phyloP scores from a whole-genome alignment of 352 stramenopile genomes.

The Phytophthora quininea region DNA sequence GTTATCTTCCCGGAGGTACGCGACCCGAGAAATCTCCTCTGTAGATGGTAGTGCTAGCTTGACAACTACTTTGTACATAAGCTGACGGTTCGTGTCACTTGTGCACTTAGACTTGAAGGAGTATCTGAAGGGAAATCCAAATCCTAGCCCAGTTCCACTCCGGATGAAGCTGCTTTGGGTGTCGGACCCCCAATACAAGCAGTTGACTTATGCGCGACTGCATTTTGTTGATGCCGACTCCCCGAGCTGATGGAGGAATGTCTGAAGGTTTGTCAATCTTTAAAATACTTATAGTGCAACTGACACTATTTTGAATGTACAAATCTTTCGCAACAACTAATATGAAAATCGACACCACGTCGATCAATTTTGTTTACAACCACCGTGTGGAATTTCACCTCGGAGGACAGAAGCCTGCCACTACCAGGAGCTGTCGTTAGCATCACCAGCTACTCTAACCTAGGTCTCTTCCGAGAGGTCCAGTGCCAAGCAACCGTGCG shows the following conservation, averaged over 20 bases:
- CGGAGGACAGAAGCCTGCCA: not conserved
- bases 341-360: not conserved
- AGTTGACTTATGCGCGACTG: not conserved
- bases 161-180: conserved; percentile 1
- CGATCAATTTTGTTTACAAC: not conserved
- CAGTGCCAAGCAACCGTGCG: not conserved
- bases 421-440: not conserved
- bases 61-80: no score
- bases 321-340: not conserved
- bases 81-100: not conserved
- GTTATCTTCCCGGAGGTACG: not conserved
- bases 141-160: not conserved
- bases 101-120: not conserved
- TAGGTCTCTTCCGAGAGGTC: not conserved
- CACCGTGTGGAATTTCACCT: not conserved
- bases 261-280: not conserved
- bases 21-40: not conserved
- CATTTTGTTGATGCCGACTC: not conserved
- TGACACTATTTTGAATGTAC: no score
- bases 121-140: not conserved
- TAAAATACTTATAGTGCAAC: no score
- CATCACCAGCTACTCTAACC: not conserved
- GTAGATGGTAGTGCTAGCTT: not conserved
- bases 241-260: not conserved
- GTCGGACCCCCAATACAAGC: not conserved